Conservation (phyloP, 192 early-diverging fungal species). For the Tieghemiomyces parasiticus region DNA sequence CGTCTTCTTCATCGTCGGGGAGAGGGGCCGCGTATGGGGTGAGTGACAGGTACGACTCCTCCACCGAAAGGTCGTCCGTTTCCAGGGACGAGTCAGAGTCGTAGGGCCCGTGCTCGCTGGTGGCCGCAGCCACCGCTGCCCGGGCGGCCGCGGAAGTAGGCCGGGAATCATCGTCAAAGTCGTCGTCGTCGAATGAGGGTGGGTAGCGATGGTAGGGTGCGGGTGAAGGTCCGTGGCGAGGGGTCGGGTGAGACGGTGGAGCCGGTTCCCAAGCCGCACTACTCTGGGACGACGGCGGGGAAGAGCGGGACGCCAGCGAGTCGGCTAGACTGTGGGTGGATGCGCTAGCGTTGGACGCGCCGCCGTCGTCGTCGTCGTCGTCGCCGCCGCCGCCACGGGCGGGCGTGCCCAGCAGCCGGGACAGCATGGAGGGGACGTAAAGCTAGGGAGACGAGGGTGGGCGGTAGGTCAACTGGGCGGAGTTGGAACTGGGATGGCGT, state of each 20-base stretch:
- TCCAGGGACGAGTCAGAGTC: neutral
- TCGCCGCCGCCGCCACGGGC: too few species aligned
- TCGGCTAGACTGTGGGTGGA: neutral
- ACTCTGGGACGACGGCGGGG: neutral
- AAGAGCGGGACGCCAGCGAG: neutral
- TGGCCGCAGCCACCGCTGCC: constrained; percentile 3
- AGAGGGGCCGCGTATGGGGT: neutral
- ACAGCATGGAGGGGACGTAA: neutral
- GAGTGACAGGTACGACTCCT: neutral
- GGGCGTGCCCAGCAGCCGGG: neutral
- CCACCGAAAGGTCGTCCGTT: neutral
- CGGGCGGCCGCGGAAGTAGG: constrained; percentile 1
- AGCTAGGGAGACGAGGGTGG: neutral
- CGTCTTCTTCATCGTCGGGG: neutral
- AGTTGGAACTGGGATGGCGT: neutral
- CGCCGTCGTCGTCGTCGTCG: too few species aligned
- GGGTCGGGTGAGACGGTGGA: neutral
- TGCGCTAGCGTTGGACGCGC: neutral
- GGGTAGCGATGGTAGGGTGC: neutral
- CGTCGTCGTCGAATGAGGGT: neutral
- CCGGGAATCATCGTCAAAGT: neutral
- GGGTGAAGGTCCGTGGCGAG: neutral
- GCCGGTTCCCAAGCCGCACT: neutral
- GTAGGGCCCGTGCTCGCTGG: neutral
- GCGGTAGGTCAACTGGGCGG: neutral